Conservation (phyloP, 1,284 basidiomycete genomes). For the Stereum hirsutum region DNA sequence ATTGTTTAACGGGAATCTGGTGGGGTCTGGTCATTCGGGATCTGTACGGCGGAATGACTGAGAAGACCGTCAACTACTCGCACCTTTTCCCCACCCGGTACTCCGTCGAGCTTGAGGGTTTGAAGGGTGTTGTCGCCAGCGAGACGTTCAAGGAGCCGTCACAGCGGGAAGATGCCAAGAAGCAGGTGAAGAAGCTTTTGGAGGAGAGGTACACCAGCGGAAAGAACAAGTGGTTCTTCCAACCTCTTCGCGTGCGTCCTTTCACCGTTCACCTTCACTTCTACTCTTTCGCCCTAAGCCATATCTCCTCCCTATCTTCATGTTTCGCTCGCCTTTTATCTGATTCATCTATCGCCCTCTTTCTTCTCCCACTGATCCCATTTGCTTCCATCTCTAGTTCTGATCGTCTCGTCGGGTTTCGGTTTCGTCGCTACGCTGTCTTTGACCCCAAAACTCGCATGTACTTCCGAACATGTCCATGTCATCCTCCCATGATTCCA, state of each 20-base stretch:
- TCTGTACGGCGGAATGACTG: neutral
- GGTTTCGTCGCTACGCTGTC: too few species aligned
- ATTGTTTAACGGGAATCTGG: too few species aligned
- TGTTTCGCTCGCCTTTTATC: too few species aligned
- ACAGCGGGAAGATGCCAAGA: slow-evolving; percentile 90
- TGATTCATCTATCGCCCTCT: too few species aligned
- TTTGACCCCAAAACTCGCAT: slow-evolving; percentile 14
- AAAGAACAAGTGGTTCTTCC: slow-evolving; percentile 96
- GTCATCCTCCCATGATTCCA: too few species aligned
- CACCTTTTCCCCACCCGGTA: slow-evolving; percentile 98
- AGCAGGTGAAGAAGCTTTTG: slow-evolving; percentile 90
- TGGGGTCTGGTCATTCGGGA: too few species aligned
- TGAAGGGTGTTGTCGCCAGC: slow-evolving; percentile 75
- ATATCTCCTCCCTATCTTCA: too few species aligned
- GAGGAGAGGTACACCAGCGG: slow-evolving; percentile 89
- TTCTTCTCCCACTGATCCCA: too few species aligned
- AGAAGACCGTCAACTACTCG: slow-evolving; percentile 84
- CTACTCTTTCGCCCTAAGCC: too few species aligned
- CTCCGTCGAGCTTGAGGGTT: slow-evolving; percentile 85
- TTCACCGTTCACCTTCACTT: neutral
- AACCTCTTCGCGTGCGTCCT: slow-evolving; percentile 59
- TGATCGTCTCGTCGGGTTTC: too few species aligned
- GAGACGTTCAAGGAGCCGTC: slow-evolving; percentile 96
- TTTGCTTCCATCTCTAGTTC: neutral
- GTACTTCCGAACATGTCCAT: too few species aligned